Base-by-base conservation (phyloP, 441 rosid species). In the Bruguiera hainesii region DNA sequence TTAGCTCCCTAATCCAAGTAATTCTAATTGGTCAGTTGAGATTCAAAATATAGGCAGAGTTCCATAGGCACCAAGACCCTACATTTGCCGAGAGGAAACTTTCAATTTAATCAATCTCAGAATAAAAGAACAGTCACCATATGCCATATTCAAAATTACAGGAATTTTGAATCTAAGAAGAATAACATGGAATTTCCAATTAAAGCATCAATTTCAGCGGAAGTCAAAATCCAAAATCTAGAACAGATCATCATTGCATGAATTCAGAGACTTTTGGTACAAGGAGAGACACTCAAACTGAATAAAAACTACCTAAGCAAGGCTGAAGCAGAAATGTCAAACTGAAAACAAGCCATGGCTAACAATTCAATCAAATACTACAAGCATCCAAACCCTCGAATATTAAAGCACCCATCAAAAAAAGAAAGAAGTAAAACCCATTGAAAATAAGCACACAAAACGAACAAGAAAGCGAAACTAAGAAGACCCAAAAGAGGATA, bases 351-450 rank as follows among this genome's bases (percentile, higher is more conserved):
- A 53, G 57, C 16, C 57, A 23, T 23, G 16, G 16, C 30, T 15
- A 55, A 10, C 18, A 55, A 55, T 20, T 23, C 25, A 10, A 55
- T 20, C 58, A 21, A 21, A 53, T 13, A 63, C 72, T 63, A 56
- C 46, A 18, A 74, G 33, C 56, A 59, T n/a, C n/a, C 49, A 61
- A 61, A 35, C 15, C 61, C 35, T 28, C 59, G 71, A 55, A 55
- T 21, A 21, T 59, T 56, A 46, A 49, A 57, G 56, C n/a, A n/a
- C 48, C 23, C 56, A 31, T 11, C 48, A 5, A 60, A 10, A n/a
- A 20, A 23, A n/a, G 31, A 6, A 33, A 33, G 1, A 31, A 31
- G 42, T 37, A 64, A 59, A 67, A 31, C 46, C 60, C 52, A 29
- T 26, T 20, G 10, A 28, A 50, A 26, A 56, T 21, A 63, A 56